A percentile compares a stretch with the other conserved stretches of the same genome.
Conservation (phyloP, 75 land plant genomes). For the Larix kaempferi region DNA sequence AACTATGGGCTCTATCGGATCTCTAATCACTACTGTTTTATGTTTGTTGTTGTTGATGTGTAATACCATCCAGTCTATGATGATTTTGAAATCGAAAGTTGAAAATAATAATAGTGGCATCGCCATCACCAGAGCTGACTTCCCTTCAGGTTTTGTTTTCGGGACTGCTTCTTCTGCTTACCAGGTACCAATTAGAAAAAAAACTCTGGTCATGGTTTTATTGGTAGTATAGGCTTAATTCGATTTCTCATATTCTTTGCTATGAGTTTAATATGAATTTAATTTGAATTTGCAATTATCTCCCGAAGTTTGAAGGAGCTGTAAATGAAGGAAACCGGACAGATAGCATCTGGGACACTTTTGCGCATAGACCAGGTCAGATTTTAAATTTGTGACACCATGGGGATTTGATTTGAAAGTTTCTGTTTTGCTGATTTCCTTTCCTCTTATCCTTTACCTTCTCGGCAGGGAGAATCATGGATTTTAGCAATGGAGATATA, state of each 20-base stretch:
- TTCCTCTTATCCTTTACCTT: background rate
- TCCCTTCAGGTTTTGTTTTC: constrained; percentile 29
- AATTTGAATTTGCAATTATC: constrained; percentile 1
- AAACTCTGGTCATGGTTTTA: background rate
- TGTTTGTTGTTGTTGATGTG: no score
- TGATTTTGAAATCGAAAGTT: no score
- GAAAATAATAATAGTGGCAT: background rate
- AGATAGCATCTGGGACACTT: constrained; percentile 72
- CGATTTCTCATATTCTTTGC: background rate
- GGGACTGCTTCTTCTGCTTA: constrained; percentile 32
- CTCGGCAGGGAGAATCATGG: constrained; percentile 49
- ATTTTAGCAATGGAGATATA: constrained; percentile 65
- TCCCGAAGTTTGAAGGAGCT: constrained; percentile 63
- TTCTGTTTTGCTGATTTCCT: background rate
- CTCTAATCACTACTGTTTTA: no score
- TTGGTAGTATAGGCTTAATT: background rate
- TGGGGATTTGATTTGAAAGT: constrained; percentile 8
- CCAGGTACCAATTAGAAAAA: constrained; percentile 13
- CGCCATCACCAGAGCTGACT: constrained; percentile 14
- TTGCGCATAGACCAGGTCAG: constrained; percentile 35
- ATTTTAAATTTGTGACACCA: constrained; percentile 5
- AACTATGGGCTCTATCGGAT: no score
- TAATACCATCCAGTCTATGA: no score
- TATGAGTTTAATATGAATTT: no score
- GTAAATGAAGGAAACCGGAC: constrained; percentile 54